These are phyloP conservation scores for Lactifluus piperatus DNA, from an alignment of 768 basidiomycete species.

Conservation along the genomic window DNA sequence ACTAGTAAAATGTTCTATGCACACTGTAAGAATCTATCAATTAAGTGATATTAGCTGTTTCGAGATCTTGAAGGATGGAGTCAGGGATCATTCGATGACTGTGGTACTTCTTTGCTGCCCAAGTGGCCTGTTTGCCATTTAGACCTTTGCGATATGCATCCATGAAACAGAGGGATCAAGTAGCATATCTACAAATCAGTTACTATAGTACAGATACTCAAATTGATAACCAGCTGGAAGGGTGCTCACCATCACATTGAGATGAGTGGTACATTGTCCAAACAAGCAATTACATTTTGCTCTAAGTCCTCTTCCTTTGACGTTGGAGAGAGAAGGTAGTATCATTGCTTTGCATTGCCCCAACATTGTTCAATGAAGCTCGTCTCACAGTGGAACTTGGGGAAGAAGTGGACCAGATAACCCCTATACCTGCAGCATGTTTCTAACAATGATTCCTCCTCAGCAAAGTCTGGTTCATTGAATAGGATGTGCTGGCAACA, in stretches of 20 bases:
- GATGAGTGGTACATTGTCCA: background rate
- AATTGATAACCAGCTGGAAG: no score
- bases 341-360: background rate
- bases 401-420: background rate
- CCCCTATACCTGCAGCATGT: background rate
- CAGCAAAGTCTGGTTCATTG: background rate
- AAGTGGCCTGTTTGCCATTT: background rate
- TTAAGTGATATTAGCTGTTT: no score
- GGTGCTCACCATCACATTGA: background rate
- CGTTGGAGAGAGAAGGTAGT: background rate
- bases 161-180: background rate
- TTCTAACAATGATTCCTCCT: background rate
- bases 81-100: no score
- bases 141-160: background rate
- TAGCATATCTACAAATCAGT: no score
- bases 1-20: no score
- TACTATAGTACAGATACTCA: no score
- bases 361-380: no score
- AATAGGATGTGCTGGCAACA: background rate
- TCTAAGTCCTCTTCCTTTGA: background rate
- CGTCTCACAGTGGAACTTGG: background rate
- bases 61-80: no score
- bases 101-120: background rate
- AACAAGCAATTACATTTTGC: background rate
- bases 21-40: no score